phyloP scores from a whole-genome alignment of 2,329 filamentous ascomycete species.

The Alternaria brassicae region DNA sequence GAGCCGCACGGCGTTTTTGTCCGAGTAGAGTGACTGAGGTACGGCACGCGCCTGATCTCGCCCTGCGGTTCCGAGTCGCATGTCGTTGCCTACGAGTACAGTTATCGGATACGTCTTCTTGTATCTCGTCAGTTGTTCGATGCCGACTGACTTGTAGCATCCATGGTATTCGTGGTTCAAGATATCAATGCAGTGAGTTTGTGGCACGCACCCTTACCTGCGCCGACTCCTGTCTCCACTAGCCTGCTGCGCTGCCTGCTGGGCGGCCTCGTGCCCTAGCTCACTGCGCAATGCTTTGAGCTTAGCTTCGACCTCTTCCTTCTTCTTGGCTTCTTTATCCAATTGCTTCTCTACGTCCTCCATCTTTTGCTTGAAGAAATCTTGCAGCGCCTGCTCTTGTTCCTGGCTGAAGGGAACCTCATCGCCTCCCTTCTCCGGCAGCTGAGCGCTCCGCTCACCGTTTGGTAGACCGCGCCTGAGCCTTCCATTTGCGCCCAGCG shows the following conservation, averaged over 20 bases:
- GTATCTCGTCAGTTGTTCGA: background rate
- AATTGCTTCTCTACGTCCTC: conserved; percentile 43
- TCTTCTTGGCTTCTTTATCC: conserved; percentile 40
- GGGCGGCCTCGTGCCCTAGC: conserved; percentile 46
- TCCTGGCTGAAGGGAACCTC: conserved; percentile 47
- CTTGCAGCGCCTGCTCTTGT: conserved; percentile 44
- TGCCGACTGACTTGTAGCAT: background rate
- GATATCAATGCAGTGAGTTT: background rate
- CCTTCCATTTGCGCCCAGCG: conserved; percentile 41
- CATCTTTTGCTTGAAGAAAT: conserved; percentile 41
- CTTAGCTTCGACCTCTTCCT: conserved; percentile 42
- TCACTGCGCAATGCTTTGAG: conserved; percentile 42
- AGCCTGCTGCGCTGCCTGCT: conserved; percentile 49
- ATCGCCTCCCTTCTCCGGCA: conserved; percentile 45
- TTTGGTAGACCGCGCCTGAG: conserved; percentile 46
- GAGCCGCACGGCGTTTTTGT: background rate
- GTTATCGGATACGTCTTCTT: background rate
- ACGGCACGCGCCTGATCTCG: background rate
- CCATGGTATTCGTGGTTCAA: background rate
- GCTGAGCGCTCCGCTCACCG: conserved; percentile 46
- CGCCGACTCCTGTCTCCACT: conserved; percentile 47
- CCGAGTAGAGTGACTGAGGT: background rate
- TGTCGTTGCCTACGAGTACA: background rate
- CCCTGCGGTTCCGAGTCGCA: background rate
- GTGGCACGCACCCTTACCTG: conserved; percentile 30